These are phyloP conservation scores for Stachybotrys chartarum DNA, from an alignment of 2,329 filamentous ascomycete species.

Conservation along the genomic window DNA sequence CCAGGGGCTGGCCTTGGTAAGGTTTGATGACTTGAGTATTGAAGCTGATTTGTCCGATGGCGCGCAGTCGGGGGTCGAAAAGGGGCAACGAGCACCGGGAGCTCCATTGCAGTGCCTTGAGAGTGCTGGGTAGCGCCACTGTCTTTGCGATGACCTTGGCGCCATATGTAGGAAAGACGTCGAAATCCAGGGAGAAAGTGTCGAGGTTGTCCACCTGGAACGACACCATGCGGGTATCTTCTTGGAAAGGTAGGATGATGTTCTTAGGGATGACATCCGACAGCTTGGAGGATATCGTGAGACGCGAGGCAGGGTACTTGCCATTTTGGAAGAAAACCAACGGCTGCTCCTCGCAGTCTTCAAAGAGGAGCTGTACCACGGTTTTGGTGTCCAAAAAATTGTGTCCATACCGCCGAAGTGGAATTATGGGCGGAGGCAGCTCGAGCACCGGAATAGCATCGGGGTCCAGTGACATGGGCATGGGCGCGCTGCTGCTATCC, in stretches of 20 bases:
- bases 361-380: slow-evolving; percentile 88
- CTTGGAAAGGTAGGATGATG: slow-evolving; percentile 89
- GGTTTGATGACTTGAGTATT: slow-evolving; percentile 95
- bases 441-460: slow-evolving; percentile 91
- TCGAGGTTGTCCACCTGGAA: slow-evolving; percentile 95
- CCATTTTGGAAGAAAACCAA: slow-evolving; percentile 95
- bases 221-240: slow-evolving; percentile 86
- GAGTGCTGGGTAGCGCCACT: slow-evolving; percentile 81
- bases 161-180: slow-evolving; percentile 95
- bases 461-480: slow-evolving; percentile 63
- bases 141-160: slow-evolving; percentile 97
- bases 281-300: slow-evolving; percentile 94
- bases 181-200: slow-evolving; percentile 90
- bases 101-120: slow-evolving; percentile 67
- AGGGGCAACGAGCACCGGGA: slow-evolving; percentile 79
- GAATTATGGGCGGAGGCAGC: slow-evolving; percentile 91
- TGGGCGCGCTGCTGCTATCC: slow-evolving; percentile 41
- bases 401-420: slow-evolving; percentile 87
- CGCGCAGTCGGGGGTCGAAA: slow-evolving; percentile 83
- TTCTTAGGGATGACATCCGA: slow-evolving; percentile 96
- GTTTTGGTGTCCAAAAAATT: slow-evolving; percentile 98
- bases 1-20: slow-evolving; percentile 83
- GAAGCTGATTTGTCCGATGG: slow-evolving; percentile 91
- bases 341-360: slow-evolving; percentile 65
- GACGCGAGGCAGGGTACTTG: slow-evolving; percentile 88